Base-by-base conservation (phyloP, 1,139 yeast genomes). In the Candida frijolesensis region DNA sequence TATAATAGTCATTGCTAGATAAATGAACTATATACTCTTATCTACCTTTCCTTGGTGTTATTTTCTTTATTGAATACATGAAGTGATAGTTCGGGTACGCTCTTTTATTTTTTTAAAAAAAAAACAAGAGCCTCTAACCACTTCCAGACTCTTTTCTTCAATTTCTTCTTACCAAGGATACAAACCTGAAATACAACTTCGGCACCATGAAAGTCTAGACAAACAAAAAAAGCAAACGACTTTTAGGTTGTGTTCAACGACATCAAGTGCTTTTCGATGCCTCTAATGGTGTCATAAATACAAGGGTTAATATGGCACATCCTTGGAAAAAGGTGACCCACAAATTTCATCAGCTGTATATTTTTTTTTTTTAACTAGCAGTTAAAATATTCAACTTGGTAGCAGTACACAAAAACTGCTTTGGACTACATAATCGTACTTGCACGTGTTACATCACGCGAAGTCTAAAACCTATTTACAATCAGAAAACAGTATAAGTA, bases 341-440 rank as follows among this genome's bases (percentile, higher is more conserved):
- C n/a, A n/a, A n/a, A n/a, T n/a, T n/a, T n/a, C n/a, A n/a, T n/a
- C n/a, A n/a, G n/a, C 22, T 19, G 22, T 3, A 30, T 11, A 30
- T 34, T 34, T 34, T 34, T n/a, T 34, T 34, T n/a, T 34, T 12
- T n/a, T 34, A 12, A 19, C 3, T 19, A 19, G 22, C 22, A 3
- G 22, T 19, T 19, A 19, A 19, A 19, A 19, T 19, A 19, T 19
- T n/a, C n/a, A n/a, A n/a, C n/a, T n/a, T n/a, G n/a, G n/a, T n/a
- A n/a, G n/a, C n/a, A n/a, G n/a, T n/a, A n/a, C 38, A 34, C 38
- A 34, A 34, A 34, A 34, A 30, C 27, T 16, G n/a, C 27, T 19
- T 37, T 18, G 41, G 7, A 12, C 27, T 29, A 16, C 49, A 46
- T 45, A 16, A 30, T 42, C 30, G 15, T 27, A 38, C 18, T 10